Evolutionary conservation across 2,329 filamentous ascomycete species (phyloP).

Genomic region (Ambrosiella cleistominuta): DNA sequence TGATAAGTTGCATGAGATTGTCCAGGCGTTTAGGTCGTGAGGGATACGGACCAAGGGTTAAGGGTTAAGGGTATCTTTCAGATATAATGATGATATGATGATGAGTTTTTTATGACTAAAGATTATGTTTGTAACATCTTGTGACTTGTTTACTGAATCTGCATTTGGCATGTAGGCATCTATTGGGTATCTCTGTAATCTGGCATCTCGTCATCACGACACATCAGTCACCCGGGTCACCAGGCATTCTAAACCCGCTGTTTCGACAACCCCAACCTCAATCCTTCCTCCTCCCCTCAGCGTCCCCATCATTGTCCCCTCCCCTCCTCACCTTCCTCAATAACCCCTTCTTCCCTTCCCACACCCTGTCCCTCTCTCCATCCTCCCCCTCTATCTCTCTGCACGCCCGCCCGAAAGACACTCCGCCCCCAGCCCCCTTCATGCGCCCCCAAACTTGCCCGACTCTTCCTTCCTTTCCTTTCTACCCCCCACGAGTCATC

Average conservation of each 20-base stretch:
- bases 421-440: neutral
- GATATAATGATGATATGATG: neutral
- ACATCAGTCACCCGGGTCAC: neutral
- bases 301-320: slow-evolving; percentile 1
- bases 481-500: slow-evolving; percentile 7
- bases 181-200: neutral
- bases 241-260: neutral
- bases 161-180: neutral
- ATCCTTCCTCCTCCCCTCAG: neutral
- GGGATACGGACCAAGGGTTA: neutral
- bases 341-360: neutral
- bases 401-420: neutral
- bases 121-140: neutral
- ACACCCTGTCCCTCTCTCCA: neutral
- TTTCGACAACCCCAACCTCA: neutral
- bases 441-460: neutral
- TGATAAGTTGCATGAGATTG: slow-evolving; percentile 82
- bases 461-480: neutral
- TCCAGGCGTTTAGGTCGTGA: slow-evolving; percentile 72
- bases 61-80: neutral
- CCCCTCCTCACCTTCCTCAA: neutral
- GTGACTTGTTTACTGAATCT: too few relatives aligned
- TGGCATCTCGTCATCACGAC: neutral
- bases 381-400: neutral
- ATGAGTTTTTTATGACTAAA: neutral